Conservation (phyloP, 768 basidiomycete species). For the Basidioascus undulatus region DNA sequence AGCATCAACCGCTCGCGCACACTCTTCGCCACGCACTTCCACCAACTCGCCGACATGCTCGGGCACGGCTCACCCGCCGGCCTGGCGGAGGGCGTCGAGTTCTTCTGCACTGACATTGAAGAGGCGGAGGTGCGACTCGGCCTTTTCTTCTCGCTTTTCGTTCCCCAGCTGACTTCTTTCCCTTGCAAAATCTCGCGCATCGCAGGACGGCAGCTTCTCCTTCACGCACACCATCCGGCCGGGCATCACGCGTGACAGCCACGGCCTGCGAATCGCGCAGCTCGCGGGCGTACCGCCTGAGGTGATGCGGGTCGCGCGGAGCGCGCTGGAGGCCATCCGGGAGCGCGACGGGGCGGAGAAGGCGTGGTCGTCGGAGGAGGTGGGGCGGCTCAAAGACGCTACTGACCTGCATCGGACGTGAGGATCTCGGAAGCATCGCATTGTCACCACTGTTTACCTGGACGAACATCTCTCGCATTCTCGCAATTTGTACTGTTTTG, state of each 20-base stretch:
- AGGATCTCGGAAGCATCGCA: too few relatives aligned
- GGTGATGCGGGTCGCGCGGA: slow-evolving; percentile 35
- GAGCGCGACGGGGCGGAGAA: too few relatives aligned
- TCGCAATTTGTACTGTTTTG: too few relatives aligned
- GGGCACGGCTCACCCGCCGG: slow-evolving; percentile 23
- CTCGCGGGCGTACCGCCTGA: slow-evolving; percentile 55
- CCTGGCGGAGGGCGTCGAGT: slow-evolving; percentile 35
- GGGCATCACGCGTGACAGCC: slow-evolving; percentile 73
- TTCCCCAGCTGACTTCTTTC: neutral
- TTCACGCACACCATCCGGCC: slow-evolving; percentile 60
- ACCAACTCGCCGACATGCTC: slow-evolving; percentile 60
- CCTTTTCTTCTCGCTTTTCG: neutral
- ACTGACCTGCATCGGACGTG: too few relatives aligned
- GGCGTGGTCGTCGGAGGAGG: too few relatives aligned
- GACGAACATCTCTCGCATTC: too few relatives aligned
- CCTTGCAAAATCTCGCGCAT: neutral
- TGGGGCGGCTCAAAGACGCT: too few relatives aligned
- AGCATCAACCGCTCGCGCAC: slow-evolving; percentile 47
- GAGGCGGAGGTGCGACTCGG: slow-evolving; percentile 37
- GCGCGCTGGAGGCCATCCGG: too few relatives aligned
- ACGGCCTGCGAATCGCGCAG: slow-evolving; percentile 70
- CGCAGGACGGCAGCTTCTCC: slow-evolving; percentile 50
- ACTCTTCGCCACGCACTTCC: slow-evolving; percentile 98
- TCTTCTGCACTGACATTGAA: slow-evolving; percentile 73
- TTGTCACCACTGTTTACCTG: too few relatives aligned